Base-by-base conservation (phyloP, 768 basidiomycete genomes). In the Plicaturopsis crispa region DNA sequence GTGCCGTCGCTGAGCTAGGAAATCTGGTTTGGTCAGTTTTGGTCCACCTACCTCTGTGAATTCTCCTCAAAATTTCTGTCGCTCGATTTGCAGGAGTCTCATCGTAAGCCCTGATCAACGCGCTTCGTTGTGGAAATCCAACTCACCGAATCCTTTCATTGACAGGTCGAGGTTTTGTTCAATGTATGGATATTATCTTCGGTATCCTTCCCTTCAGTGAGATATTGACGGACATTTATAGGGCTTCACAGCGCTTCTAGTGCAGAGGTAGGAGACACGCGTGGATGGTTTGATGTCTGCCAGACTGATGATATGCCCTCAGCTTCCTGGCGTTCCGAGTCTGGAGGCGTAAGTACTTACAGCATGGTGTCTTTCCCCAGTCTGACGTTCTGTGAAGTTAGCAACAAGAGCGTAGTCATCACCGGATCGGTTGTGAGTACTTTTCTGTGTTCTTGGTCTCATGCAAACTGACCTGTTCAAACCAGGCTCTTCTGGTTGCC, bases 321-420 rank as follows among this genome's bases (percentile, higher is more conserved):
- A 66, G 70, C 26, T 78, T 77, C 55, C 63, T 76, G 42, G 50
- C 62, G 1, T 53, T 63, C 44, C 70, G 75, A 1, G 59, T 78
- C 3, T 78, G 68, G 60, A 62, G 55, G 33, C 48, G 70, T 73
- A 49, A 36, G 70, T 56, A n/a, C n/a, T n/a, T n/a, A 36, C 11
- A 6, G 4, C n/a, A 14, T 16, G 4, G 13, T 8, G 5, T 23
- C 5, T 22, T 35, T 28, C 26, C 24, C 12, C 33, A 38, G 35
- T 18, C 48, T 38, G 31, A 42, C 20, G 8, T 11, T 48, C 24
- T 35, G 17, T 30, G 2, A 34, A 74, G 72, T 74, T 37, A 74
- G 70, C 57, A 73, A 71, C 49, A 65, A 65, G 41, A 59, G 53
- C 17, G 68, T 61, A 39, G 46, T 60, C 46, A 38, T 65, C 6